Conservation (phyloP, 208 protist genomes). For the Leishmania arabica region DNA sequence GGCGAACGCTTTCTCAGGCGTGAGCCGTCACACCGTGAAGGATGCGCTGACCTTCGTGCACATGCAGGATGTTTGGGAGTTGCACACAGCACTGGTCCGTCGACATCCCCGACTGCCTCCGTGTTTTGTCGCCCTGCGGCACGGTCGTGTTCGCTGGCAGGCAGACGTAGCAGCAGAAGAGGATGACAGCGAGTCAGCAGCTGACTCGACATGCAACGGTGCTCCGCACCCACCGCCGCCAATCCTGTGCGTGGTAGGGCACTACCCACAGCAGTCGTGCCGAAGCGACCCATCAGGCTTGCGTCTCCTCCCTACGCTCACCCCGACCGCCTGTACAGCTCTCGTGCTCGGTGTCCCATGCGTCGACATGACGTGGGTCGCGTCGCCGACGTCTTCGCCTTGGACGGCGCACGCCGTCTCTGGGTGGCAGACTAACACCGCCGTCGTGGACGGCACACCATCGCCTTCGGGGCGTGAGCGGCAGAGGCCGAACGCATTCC, state of each 20-base stretch:
- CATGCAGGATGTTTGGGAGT: slow-evolving; percentile 18
- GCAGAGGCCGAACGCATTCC: slow-evolving; percentile 4
- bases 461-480: background rate
- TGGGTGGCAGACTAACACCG: background rate
- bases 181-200: background rate
- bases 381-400: background rate
- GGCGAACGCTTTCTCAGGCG: background rate
- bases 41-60: slow-evolving; percentile 10
- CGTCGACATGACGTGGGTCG: slow-evolving; percentile 11
- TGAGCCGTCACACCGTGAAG: background rate
- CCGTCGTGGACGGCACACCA: background rate
- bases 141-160: slow-evolving; percentile 14
- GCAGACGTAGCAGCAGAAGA: background rate
- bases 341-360: slow-evolving; percentile 28
- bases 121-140: slow-evolving; percentile 25
- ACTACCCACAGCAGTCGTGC: slow-evolving; percentile 2
- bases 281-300: background rate
- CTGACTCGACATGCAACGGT: background rate
- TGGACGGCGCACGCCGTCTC: background rate
- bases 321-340: slow-evolving; percentile 24
- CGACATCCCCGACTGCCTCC: slow-evolving; percentile 19
- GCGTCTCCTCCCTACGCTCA: slow-evolving; percentile 1
- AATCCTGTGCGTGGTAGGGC: slow-evolving; percentile 7
- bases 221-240: background rate
- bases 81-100: slow-evolving; percentile 14